Evolutionary conservation across 2,329 filamentous ascomycete species (phyloP).

Genomic region (Microdochium nivale): DNA sequence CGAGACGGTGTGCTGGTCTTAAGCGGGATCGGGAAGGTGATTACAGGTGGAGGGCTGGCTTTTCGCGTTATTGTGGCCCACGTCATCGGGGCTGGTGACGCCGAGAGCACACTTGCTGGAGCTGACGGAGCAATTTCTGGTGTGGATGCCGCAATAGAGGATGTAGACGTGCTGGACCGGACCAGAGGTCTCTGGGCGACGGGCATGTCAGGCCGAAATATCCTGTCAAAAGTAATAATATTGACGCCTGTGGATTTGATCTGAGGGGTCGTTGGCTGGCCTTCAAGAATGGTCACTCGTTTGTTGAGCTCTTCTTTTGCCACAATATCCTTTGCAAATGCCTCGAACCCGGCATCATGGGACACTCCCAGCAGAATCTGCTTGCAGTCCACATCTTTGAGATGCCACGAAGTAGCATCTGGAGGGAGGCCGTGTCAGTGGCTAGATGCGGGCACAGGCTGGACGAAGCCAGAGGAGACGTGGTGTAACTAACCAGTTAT

Average conservation of each 20-base stretch:
- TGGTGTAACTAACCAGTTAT: slow-evolving; percentile 41
- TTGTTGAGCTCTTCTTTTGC: slow-evolving; percentile 30
- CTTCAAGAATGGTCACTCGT: slow-evolving; percentile 46
- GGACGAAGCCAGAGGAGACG: not conserved
- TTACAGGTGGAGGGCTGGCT: slow-evolving; percentile 32
- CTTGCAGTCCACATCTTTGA: slow-evolving; percentile 53
- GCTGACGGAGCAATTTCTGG: slow-evolving; percentile 6
- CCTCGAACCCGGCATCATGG: slow-evolving; percentile 51
- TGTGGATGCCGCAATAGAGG: not conserved
- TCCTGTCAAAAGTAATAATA: slow-evolving; percentile 34
- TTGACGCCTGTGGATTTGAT: slow-evolving; percentile 36
- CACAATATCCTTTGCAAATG: slow-evolving; percentile 47
- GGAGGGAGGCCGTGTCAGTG: slow-evolving; percentile 3
- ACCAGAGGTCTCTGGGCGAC: slow-evolving; percentile 22
- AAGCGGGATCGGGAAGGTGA: slow-evolving; percentile 31
- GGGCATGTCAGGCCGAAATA: slow-evolving; percentile 49
- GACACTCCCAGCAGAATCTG: slow-evolving; percentile 53
- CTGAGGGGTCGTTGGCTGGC: slow-evolving; percentile 39
- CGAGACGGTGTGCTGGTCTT: slow-evolving; percentile 16
- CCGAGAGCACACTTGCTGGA: slow-evolving; percentile 14
- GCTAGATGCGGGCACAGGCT: not conserved
- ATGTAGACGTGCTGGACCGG: not conserved
- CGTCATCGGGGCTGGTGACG: slow-evolving; percentile 14
- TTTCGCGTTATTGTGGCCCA: slow-evolving; percentile 33
- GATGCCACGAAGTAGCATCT: slow-evolving; percentile 47